These are phyloP conservation scores for Dothideomycetes sp. DNA, from an alignment of 2,329 filamentous ascomycete genomes.

Conservation along the genomic window DNA sequence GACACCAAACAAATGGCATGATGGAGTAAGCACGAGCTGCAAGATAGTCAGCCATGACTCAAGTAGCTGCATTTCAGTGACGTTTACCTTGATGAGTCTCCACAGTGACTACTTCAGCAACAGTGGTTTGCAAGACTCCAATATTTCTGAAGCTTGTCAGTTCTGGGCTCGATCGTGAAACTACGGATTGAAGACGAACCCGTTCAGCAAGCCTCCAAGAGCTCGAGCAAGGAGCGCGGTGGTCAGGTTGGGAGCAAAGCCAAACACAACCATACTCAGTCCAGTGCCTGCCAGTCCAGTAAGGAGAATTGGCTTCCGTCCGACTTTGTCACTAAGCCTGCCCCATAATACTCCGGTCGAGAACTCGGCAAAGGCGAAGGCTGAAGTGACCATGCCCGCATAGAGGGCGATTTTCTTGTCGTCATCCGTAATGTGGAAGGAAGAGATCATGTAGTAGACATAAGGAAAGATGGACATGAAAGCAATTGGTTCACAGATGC, in stretches of 20 bases:
- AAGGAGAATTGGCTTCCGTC: slow-evolving; percentile 84
- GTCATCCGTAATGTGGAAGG: slow-evolving; percentile 75
- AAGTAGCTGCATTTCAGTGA: no score
- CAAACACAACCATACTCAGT: slow-evolving; percentile 85
- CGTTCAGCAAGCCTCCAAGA: slow-evolving; percentile 83
- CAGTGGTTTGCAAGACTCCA: slow-evolving; percentile 87
- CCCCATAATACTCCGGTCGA: slow-evolving; percentile 90
- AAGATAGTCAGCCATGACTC: slow-evolving; percentile 6
- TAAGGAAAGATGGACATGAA: slow-evolving; percentile 99
- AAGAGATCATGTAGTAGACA: slow-evolving; percentile 93
- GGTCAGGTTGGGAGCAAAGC: slow-evolving; percentile 73
- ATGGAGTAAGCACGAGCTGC: slow-evolving; percentile 85
- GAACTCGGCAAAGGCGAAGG: slow-evolving; percentile 94
- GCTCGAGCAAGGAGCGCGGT: slow-evolving; percentile 81
- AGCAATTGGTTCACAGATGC: slow-evolving; percentile 96
- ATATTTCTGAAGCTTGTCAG: slow-evolving; percentile 87
- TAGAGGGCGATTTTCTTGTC: slow-evolving; percentile 78
- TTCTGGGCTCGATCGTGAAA: no score
- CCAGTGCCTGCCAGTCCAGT: slow-evolving; percentile 86
- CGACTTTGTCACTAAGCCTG: slow-evolving; percentile 79
- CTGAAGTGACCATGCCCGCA: slow-evolving; percentile 89
- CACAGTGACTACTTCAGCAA: slow-evolving; percentile 83
- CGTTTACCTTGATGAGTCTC: slow-evolving; percentile 82
- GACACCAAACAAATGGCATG: slow-evolving; percentile 97
- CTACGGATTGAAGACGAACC: no score